These are phyloP conservation scores for Ramularia collo-cygni DNA, from an alignment of 2,329 filamentous ascomycete genomes.

Conservation along the genomic window DNA sequence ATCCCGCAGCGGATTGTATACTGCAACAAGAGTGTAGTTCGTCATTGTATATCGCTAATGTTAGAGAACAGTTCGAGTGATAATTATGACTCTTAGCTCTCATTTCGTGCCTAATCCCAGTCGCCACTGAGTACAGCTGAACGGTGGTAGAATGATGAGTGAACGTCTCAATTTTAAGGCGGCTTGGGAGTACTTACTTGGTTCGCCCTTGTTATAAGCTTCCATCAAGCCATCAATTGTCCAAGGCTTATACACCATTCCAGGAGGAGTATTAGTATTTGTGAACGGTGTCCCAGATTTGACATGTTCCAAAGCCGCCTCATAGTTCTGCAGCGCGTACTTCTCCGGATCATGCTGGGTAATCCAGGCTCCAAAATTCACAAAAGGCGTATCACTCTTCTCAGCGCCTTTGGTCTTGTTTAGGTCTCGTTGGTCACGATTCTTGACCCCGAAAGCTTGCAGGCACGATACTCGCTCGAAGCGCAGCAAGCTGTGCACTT, in stretches of 20 bases:
- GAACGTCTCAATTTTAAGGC: too few species aligned
- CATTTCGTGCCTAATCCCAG: too few species aligned
- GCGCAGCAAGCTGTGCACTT: slow-evolving; percentile 29
- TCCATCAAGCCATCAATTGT: neutral
- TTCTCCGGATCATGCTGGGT: neutral
- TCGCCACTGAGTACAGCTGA: too few species aligned
- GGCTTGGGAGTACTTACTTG: too few species aligned
- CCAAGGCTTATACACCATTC: neutral
- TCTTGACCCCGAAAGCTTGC: slow-evolving; percentile 15
- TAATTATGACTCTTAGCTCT: too few species aligned
- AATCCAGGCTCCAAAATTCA: too few species aligned
- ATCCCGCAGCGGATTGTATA: too few species aligned
- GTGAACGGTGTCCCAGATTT: neutral
- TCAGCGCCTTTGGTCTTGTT: slow-evolving; percentile 4
- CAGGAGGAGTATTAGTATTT: slow-evolving; percentile 1
- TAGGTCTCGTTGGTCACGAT: slow-evolving; percentile 7
- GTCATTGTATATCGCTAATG: too few species aligned
- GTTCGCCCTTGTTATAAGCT: too few species aligned
- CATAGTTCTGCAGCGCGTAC: neutral
- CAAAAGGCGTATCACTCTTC: neutral
- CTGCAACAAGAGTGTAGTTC: too few species aligned
- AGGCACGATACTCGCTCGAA: slow-evolving; percentile 16
- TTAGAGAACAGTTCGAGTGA: too few species aligned
- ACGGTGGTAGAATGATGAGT: too few species aligned
- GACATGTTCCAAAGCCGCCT: neutral